phyloP scores from a whole-genome alignment of 176 grass and related monocot species.

The Calamus simplicifolius region DNA sequence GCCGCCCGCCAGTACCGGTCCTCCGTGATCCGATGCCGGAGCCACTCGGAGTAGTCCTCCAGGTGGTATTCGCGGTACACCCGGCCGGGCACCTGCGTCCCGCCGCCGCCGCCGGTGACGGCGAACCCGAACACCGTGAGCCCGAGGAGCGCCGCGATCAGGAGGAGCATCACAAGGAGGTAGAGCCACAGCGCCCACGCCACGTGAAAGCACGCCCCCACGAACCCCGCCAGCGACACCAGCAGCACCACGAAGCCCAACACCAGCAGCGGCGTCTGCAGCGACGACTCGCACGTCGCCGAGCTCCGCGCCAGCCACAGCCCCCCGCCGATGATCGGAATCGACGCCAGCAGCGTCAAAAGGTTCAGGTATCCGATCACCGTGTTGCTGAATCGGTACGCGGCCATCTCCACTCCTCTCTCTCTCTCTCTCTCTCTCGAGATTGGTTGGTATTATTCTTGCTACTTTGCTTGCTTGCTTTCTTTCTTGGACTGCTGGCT shows the following conservation, averaged over 20 bases:
- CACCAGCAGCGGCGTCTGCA: conserved; percentile 54
- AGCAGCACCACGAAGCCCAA: conserved; percentile 66
- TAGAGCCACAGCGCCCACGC: conserved; percentile 62
- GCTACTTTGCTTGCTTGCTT: too few species aligned
- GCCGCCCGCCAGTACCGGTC: conserved; percentile 22
- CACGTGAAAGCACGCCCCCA: conserved; percentile 64
- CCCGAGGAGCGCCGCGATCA: conserved; percentile 43
- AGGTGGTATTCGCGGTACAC: conserved; percentile 62
- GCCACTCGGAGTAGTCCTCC: conserved; percentile 57
- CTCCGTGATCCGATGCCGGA: conserved; percentile 27
- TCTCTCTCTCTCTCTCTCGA: too few species aligned
- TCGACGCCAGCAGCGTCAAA: conserved; percentile 53
- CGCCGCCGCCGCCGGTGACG: conserved; percentile 49
- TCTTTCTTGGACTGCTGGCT: too few species aligned
- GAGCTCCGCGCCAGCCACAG: conserved; percentile 60
- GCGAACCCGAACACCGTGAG: conserved; percentile 43
- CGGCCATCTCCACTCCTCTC: too few species aligned
- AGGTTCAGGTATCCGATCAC: conserved; percentile 71
- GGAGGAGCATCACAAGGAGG: conserved; percentile 53
- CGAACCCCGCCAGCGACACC: conserved; percentile 59
- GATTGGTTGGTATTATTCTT: too few species aligned
- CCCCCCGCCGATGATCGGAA: conserved; percentile 65
- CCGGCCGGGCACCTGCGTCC: conserved; percentile 34
- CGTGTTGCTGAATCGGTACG: conserved; percentile 58
- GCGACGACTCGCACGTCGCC: conserved; percentile 44